Base-by-base conservation (phyloP, 768 basidiomycete genomes). In the Cytidiella melzeri region DNA sequence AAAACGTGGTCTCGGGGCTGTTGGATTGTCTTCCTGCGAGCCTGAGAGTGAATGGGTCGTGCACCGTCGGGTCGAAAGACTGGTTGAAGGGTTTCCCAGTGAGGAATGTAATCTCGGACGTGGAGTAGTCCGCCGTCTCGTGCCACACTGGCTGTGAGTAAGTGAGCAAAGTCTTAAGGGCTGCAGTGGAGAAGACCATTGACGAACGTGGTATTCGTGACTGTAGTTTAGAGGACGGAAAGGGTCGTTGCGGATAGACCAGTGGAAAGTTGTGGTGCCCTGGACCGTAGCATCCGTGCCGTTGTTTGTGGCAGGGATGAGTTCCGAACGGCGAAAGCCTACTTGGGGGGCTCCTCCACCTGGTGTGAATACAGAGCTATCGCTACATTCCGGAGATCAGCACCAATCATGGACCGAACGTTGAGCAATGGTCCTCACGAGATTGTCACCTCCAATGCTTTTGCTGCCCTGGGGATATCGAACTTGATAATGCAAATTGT, bases 321-420 rank as follows among this genome's bases (percentile, higher is more conserved):
- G 58, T 50, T 83, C 81, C 0, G 79, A 79, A 25, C 79, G 71
- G 13, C 79, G 70, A 65, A 81, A 83, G 5, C 80, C 80, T 38
- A 61, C 65, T 58, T 83, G 80, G 0, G 77, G 75, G 3, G 60
- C 53, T 0, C 63, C 65, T 13, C 73, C 64, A 3, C 79, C 80
- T 0, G 81, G 76, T 26, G 73, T 58, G 54, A 83, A 83, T 39
- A 81, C 64, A 27, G 79, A 79, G 45, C 67, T 71, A 61, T 80
- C 30, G 15, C 30, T 34, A 15, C 9, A 7, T 34, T 34, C n/a
- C n/a, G 30, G 15, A 34, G 30, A 7, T 34, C 30, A 34, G 30
- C 15, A 15, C 7, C 7, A 7, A 7, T 34, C 30, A 15, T 7
- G 30, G 15, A 34, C 7, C 15, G 30, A 34, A 7, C 30, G 30